phyloP scores from a whole-genome alignment of 164 flowering plant genomes.

The Chloranthus sessilifolius region DNA sequence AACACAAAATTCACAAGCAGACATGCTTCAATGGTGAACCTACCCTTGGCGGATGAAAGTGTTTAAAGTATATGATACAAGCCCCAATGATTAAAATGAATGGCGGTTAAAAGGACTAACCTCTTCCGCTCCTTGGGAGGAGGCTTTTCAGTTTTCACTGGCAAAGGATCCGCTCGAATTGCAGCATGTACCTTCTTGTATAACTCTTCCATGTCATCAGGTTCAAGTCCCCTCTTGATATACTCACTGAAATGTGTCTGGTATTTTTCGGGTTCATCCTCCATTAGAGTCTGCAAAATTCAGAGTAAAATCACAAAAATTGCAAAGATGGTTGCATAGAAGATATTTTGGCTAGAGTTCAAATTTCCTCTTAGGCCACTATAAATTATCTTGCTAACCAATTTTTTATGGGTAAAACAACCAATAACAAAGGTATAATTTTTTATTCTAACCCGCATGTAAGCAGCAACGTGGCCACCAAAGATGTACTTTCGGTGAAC shows the following conservation, averaged over 20 bases:
- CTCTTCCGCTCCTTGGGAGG: constrained; percentile 33
- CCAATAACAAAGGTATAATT: background rate
- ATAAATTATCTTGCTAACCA: background rate
- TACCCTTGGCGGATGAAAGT: too few relatives aligned
- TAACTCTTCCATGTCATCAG: constrained; percentile 28
- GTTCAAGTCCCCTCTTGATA: constrained; percentile 25
- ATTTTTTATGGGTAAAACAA: background rate
- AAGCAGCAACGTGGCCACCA: constrained; percentile 56
- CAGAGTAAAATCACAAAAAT: background rate
- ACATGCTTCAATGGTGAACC: too few relatives aligned
- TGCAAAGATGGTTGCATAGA: background rate
- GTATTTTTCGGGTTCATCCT: constrained; percentile 41
- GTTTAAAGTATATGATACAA: too few relatives aligned
- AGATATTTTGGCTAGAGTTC: background rate
- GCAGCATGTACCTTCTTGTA: constrained; percentile 42
- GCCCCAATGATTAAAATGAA: too few relatives aligned
- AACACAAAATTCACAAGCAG: too few relatives aligned
- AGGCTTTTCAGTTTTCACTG: constrained; percentile 26
- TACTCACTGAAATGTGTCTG: constrained; percentile 36
- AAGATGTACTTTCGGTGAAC: constrained; percentile 50
- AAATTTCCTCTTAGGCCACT: background rate
- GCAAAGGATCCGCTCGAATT: constrained; percentile 34
- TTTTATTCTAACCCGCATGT: constrained; percentile 36
- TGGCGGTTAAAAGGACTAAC: too few relatives aligned
- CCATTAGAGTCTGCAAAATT: constrained; percentile 21